phyloP scores from a whole-genome alignment of 2,329 filamentous ascomycete species.

The Fusarium incarnatum region DNA sequence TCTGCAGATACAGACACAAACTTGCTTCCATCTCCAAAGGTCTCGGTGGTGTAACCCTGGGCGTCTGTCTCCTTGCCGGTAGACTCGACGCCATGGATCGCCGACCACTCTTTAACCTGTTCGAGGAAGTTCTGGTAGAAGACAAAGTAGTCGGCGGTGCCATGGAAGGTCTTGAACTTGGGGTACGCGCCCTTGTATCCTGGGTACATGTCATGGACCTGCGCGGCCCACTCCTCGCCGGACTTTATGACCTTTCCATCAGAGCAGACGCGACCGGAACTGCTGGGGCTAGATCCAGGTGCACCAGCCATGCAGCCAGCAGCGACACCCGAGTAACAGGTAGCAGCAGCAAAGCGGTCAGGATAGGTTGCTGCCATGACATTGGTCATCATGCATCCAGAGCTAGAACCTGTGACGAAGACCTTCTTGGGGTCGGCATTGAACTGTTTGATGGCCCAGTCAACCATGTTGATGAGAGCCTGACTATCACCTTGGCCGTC shows the following conservation, averaged over 20 bases:
- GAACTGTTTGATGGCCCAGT: conserved; percentile 13
- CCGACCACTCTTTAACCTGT: conserved; percentile 20
- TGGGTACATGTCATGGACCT: conserved; percentile 6
- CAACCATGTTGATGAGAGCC: conserved; percentile 14
- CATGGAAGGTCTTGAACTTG: conserved; percentile 8
- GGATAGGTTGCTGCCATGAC: conserved; percentile 16
- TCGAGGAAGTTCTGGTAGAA: conserved; percentile 17
- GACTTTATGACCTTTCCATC: conserved; percentile 6
- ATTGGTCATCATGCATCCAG: conserved; percentile 22
- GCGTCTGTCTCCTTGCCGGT: not conserved
- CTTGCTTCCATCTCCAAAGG: conserved; percentile 8
- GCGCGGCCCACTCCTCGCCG: conserved; percentile 5
- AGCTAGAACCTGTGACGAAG: conserved; percentile 15
- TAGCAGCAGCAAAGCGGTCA: conserved; percentile 7
- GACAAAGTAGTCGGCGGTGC: conserved; percentile 4
- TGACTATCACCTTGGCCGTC: conserved; percentile 14
- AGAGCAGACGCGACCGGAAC: conserved; percentile 8
- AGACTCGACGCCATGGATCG: not conserved
- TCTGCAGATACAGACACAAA: conserved; percentile 13
- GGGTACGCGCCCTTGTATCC: conserved; percentile 10
- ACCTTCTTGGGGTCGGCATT: not conserved
- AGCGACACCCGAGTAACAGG: conserved; percentile 16
- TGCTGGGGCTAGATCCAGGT: conserved; percentile 7
- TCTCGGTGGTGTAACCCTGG: conserved; percentile 4
- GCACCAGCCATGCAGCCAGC: conserved; percentile 12